These are phyloP conservation scores for Colletotrichum cereale DNA, from an alignment of 2,329 filamentous ascomycete genomes.

Conservation along the genomic window DNA sequence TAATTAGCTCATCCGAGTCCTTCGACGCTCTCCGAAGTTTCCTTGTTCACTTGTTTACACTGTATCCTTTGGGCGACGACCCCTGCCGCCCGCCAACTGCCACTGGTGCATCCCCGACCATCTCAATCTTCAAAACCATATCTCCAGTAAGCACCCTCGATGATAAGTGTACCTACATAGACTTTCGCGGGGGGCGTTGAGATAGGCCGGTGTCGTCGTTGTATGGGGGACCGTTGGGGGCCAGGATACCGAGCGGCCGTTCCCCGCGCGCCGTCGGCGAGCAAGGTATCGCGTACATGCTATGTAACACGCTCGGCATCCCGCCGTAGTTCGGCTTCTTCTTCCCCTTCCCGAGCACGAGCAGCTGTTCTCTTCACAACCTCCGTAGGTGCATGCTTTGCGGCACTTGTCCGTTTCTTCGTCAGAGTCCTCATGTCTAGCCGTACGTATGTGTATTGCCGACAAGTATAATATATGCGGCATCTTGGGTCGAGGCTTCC, in stretches of 20 bases:
- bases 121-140: neutral
- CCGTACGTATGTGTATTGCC: neutral
- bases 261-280: neutral
- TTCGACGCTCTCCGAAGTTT: neutral
- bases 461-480: neutral
- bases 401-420: too few species aligned
- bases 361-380: neutral
- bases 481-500: too few species aligned
- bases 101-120: neutral
- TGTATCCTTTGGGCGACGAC: neutral
- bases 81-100: too few species aligned
- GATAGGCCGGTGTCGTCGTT: neutral
- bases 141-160: neutral
- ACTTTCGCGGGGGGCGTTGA: neutral
- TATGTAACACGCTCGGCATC: neutral
- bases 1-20: neutral
- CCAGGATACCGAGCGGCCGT: neutral
- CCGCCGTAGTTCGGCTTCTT: neutral
- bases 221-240: neutral
- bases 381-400: neutral
- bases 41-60: neutral
- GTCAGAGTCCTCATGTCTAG: too few species aligned
- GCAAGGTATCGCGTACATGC: neutral
- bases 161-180: neutral
- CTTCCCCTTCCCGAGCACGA: neutral